phyloP scores from a whole-genome alignment of 2,329 filamentous ascomycete genomes.

The Celoporthe dispersa region DNA sequence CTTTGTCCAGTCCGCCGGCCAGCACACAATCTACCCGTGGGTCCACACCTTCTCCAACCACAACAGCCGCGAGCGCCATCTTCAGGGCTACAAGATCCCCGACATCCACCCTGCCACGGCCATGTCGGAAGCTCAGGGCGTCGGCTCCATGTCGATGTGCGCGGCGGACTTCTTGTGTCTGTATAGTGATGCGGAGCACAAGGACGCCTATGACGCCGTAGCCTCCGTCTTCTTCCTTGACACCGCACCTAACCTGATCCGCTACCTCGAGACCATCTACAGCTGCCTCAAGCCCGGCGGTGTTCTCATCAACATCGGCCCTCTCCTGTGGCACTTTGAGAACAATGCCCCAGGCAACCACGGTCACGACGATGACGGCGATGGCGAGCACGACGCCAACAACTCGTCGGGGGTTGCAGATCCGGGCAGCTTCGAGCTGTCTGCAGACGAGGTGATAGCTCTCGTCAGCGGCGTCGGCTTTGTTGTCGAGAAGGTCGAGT shows the following conservation, averaged over 20 bases:
- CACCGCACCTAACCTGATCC: conserved; percentile 89
- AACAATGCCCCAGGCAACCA: conserved; percentile 67
- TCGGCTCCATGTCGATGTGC: conserved; percentile 85
- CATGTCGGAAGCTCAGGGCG: conserved; percentile 44
- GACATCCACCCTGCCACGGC: conserved; percentile 74
- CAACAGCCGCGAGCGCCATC: conserved; percentile 71
- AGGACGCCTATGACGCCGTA: conserved; percentile 75
- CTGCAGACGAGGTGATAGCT: conserved; percentile 82
- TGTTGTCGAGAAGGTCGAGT: conserved; percentile 65
- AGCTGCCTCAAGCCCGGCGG: conserved; percentile 79
- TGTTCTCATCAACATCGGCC: conserved; percentile 86
- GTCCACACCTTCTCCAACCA: conserved; percentile 89
- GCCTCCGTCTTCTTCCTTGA: conserved; percentile 96
- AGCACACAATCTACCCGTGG: conserved; percentile 84
- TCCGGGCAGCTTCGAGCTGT: conserved; percentile 87
- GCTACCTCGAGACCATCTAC: conserved; percentile 83
- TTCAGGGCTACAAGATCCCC: conserved; percentile 74
- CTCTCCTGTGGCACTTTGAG: conserved; percentile 94
- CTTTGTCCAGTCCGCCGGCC: conserved; percentile 59
- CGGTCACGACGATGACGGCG: conserved; percentile 55
- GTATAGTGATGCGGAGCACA: conserved; percentile 69
- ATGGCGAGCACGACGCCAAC: conserved; percentile 53
- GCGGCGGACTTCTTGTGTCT: conserved; percentile 91
- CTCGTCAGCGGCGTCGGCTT: conserved; percentile 81
- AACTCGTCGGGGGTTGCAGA: conserved; percentile 73